Conservation (phyloP, 176 grass and related monocot species). For the Panicum miliaceum region DNA sequence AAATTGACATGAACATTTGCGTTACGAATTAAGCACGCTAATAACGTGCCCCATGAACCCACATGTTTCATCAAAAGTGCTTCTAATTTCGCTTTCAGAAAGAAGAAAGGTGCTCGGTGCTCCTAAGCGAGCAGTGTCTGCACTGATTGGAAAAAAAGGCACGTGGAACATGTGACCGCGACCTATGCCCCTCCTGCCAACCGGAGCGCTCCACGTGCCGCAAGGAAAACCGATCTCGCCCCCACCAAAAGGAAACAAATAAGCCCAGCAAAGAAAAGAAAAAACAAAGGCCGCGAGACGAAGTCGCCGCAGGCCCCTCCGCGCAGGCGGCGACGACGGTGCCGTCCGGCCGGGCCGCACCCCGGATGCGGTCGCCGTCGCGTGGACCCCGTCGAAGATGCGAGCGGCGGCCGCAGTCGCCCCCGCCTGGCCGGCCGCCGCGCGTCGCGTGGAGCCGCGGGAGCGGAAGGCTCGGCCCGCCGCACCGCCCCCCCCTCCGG, state of each 20-base stretch:
- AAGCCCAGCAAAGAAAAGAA: too few relatives aligned
- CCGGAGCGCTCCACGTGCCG: background rate
- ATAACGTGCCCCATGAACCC: background rate
- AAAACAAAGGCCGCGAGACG: background rate
- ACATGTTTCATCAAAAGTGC: background rate
- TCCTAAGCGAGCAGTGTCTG: background rate
- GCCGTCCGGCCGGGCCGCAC: background rate
- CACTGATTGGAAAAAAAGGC: background rate
- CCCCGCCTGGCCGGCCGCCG: background rate
- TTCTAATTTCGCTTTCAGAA: background rate
- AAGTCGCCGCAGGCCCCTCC: background rate
- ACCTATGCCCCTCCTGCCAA: background rate
- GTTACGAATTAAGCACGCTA: background rate
- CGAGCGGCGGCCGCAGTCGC: background rate
- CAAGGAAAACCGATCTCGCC: too few relatives aligned
- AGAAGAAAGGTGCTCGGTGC: background rate
- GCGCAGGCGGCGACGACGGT: background rate
- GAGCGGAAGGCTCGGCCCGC: background rate
- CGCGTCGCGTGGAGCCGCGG: background rate
- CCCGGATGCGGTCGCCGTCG: slow-evolving; percentile 27
- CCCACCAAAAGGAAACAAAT: background rate
- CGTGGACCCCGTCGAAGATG: slow-evolving; percentile 36
- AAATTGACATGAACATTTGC: too few relatives aligned
- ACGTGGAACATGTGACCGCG: slow-evolving; percentile 16
- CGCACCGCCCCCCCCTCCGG: too few relatives aligned